These are phyloP conservation scores for Pythium coloratum DNA, from an alignment of 352 stramenopile species.

Conservation along the genomic window DNA sequence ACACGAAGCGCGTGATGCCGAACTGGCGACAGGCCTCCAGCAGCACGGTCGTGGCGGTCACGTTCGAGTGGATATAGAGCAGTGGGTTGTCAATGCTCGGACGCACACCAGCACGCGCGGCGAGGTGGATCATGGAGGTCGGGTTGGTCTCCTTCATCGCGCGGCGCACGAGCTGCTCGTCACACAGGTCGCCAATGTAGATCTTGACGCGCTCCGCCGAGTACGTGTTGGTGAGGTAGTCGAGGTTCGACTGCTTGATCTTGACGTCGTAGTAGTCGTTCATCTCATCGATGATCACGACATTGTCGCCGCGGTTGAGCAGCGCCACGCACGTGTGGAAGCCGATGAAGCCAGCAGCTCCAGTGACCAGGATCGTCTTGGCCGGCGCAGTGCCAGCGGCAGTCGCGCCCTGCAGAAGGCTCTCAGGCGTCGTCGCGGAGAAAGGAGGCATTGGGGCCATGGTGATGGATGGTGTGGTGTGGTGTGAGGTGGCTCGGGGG, in stretches of 20 bases:
- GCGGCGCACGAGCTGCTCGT: conserved; percentile 87
- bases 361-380: conserved; percentile 82
- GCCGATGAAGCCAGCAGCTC: conserved; percentile 96
- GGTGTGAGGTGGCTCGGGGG: not conserved
- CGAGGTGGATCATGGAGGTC: conserved; percentile 93
- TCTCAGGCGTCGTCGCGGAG: conserved; percentile 19
- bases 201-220: conserved; percentile 61
- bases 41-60: conserved; percentile 92
- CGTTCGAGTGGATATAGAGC: conserved; percentile 98
- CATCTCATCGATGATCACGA: conserved; percentile 98
- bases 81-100: conserved; percentile 97
- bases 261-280: conserved; percentile 99
- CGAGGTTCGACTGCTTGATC: conserved; percentile 96
- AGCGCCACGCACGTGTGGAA: conserved; percentile 93
- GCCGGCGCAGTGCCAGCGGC: not conserved
- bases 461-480: not conserved
- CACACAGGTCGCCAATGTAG: conserved; percentile 93
- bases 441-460: conserved; percentile 37
- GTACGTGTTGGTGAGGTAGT: conserved; percentile 67
- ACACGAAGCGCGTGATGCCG: conserved; percentile 94
- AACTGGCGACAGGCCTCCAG: conserved; percentile 92
- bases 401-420: not conserved
- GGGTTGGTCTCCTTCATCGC: conserved; percentile 89
- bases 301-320: conserved; percentile 85
- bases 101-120: conserved; percentile 94